These are phyloP conservation scores for Carpinus fangiana DNA, from an alignment of 306 rosid species.

Conservation along the genomic window DNA sequence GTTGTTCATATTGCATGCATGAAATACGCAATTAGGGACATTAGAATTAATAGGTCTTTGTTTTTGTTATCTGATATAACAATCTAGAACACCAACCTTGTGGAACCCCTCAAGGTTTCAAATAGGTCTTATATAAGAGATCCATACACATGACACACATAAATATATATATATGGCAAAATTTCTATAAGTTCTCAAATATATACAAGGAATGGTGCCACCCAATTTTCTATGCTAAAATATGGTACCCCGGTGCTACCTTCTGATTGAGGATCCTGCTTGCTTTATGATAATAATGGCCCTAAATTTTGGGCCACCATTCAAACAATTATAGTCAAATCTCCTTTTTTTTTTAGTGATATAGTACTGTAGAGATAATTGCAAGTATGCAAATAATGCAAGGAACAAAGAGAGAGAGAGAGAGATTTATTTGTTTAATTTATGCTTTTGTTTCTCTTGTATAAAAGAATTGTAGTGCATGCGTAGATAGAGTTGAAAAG, in stretches of 20 bases:
- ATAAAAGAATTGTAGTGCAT: neutral
- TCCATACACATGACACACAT: too few relatives aligned
- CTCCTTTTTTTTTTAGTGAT: neutral
- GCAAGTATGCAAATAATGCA: neutral
- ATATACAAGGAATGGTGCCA: too few relatives aligned
- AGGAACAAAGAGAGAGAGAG: neutral
- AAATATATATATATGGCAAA: too few relatives aligned
- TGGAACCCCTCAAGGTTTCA: neutral
- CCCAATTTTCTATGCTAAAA: neutral
- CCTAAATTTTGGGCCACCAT: constrained; percentile 29
- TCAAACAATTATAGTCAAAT: constrained; percentile 36
- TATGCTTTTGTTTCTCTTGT: neutral
- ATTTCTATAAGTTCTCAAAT: too few relatives aligned
- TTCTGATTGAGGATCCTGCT: constrained; percentile 1
- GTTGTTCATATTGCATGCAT: too few relatives aligned
- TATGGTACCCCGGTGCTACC: neutral
- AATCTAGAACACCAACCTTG: neutral
- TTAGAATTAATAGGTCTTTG: too few relatives aligned
- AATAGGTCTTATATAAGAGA: too few relatives aligned
- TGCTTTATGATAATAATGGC: neutral
- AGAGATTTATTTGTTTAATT: neutral
- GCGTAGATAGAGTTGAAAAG: neutral
- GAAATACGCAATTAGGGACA: too few relatives aligned
- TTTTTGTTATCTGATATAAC: too few relatives aligned
- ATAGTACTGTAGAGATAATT: constrained; percentile 2